Conservation (phyloP, 164 flowering plant genomes). For the Berberis vulgaris region DNA sequence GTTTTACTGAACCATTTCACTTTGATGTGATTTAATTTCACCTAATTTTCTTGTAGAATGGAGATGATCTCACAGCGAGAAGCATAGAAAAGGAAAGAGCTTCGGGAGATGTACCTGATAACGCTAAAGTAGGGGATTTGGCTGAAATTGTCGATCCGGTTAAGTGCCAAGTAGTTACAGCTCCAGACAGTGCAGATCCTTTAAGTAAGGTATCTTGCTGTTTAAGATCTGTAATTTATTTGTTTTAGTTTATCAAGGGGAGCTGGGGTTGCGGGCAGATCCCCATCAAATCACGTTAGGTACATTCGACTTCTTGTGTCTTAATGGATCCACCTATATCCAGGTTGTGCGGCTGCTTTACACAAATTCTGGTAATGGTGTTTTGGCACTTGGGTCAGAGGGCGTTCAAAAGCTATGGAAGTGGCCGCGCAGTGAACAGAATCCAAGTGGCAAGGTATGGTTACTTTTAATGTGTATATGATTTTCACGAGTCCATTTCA, state of each 20-base stretch:
- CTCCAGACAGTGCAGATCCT: constrained; percentile 61
- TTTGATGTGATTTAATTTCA: no score
- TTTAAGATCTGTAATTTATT: neutral
- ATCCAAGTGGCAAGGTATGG: constrained; percentile 78
- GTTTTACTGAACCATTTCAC: no score
- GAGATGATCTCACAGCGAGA: constrained; percentile 40
- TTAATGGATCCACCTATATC: neutral
- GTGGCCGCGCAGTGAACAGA: constrained; percentile 76
- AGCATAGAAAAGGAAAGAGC: no score
- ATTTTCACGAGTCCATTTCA: neutral
- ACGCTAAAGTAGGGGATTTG: constrained; percentile 52
- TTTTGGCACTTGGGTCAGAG: constrained; percentile 63
- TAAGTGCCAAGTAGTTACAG: constrained; percentile 57
- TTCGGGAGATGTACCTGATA: no score
- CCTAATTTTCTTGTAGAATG: constrained; percentile 39
- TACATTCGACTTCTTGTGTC: no score
- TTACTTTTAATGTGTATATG: neutral
- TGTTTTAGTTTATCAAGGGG: no score
- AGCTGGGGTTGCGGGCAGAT: no score
- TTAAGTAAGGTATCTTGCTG: constrained; percentile 43
- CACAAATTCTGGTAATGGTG: constrained; percentile 55
- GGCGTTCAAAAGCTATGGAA: constrained; percentile 80
- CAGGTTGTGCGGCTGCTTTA: constrained; percentile 63
- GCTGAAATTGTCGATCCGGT: constrained; percentile 66
- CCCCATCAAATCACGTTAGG: no score